A percentile compares a stretch with the other conserved stretches of the same genome.
These are phyloP conservation scores for Penicillium macrosclerotiorum DNA, from an alignment of 495 filamentous ascomycete species.

Conservation along the genomic window DNA sequence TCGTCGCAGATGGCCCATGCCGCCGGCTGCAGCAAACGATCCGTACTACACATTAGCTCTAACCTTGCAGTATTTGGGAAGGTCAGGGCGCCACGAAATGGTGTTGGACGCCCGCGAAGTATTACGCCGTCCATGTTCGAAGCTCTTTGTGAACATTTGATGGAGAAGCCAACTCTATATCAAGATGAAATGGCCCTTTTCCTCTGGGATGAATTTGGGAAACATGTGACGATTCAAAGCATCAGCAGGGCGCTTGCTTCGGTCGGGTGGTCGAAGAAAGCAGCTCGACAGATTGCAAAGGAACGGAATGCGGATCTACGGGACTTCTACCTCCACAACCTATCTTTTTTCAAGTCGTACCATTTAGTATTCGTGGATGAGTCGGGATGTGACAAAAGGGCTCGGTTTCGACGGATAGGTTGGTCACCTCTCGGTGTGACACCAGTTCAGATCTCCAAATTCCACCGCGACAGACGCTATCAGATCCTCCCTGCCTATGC, in stretches of 20 bases:
- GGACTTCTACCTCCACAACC: slow-evolving; percentile 3
- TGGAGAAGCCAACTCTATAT: slow-evolving; percentile 32
- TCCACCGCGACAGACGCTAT: slow-evolving; percentile 29
- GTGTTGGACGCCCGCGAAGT: slow-evolving; percentile 12
- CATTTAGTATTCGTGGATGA: slow-evolving; percentile 12
- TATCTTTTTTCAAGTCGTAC: slow-evolving; percentile 1
- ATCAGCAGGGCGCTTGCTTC: slow-evolving; percentile 11
- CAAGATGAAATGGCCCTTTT: slow-evolving; percentile 34
- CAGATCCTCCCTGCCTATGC: slow-evolving; percentile 39
- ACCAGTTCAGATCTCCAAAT: slow-evolving; percentile 30
- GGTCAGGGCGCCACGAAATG: slow-evolving; percentile 22
- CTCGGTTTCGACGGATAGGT: slow-evolving; percentile 26
- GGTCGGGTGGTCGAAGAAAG: slow-evolving; percentile 29
- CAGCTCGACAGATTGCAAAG: slow-evolving; percentile 26
- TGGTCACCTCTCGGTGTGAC: slow-evolving; percentile 31
- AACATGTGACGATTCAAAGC: slow-evolving; percentile 2
- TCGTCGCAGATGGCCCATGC: slow-evolving; percentile 2
- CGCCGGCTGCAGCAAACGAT: slow-evolving; percentile 4
- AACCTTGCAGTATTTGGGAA: slow-evolving; percentile 28
- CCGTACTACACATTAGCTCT: slow-evolving; percentile 13
- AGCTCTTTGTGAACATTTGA: slow-evolving; percentile 28
- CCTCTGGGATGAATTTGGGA: slow-evolving; percentile 31
- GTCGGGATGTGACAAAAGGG: slow-evolving; percentile 6
- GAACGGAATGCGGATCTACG: slow-evolving; percentile 27
- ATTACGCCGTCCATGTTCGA: slow-evolving; percentile 28